A percentile compares a stretch with the other conserved stretches of the same genome.
Conservation (phyloP, 2,329 filamentous ascomycete genomes). For the Dendrostoma leiphaemia region DNA sequence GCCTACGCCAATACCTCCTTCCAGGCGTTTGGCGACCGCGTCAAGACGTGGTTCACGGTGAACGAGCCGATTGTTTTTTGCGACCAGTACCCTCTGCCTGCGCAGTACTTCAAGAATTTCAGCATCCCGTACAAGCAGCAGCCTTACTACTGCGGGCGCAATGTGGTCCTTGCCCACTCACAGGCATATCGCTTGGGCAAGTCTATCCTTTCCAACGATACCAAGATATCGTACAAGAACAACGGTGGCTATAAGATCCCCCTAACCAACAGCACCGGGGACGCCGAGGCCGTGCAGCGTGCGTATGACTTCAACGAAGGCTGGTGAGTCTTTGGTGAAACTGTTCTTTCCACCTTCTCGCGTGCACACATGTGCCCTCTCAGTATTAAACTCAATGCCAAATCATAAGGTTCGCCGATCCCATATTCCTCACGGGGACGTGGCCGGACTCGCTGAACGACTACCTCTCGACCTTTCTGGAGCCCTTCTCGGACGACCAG, state of each 20-base stretch:
- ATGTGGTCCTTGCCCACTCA: constrained; percentile 12
- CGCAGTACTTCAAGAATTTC: constrained; percentile 15
- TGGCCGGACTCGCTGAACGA: constrained; percentile 10
- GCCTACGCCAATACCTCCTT: constrained; percentile 12
- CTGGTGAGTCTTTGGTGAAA: too few relatives aligned
- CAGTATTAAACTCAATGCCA: too few relatives aligned
- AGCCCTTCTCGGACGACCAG: constrained; percentile 10
- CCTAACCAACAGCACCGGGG: constrained; percentile 4
- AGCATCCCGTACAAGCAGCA: constrained; percentile 13
- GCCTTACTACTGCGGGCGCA: constrained; percentile 13
- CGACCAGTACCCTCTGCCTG: constrained; percentile 8
- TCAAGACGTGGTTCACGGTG: constrained; percentile 12
- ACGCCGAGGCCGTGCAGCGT: constrained; percentile 12
- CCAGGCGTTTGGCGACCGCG: constrained; percentile 9
- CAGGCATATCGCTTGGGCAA: constrained; percentile 14
- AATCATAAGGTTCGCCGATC: constrained; percentile 15
- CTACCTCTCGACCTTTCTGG: constrained; percentile 14
- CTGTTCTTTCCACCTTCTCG: too few relatives aligned
- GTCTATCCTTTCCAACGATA: constrained; percentile 6
- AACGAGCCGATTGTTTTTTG: constrained; percentile 16
- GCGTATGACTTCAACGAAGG: constrained; percentile 17
- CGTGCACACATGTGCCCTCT: too few relatives aligned
- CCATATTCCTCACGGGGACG: constrained; percentile 12
- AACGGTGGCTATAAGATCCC: constrained; percentile 16
- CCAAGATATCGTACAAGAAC: constrained; percentile 15